Conservation (phyloP, 257 asterid species). For the Leptodermis oblonga region DNA sequence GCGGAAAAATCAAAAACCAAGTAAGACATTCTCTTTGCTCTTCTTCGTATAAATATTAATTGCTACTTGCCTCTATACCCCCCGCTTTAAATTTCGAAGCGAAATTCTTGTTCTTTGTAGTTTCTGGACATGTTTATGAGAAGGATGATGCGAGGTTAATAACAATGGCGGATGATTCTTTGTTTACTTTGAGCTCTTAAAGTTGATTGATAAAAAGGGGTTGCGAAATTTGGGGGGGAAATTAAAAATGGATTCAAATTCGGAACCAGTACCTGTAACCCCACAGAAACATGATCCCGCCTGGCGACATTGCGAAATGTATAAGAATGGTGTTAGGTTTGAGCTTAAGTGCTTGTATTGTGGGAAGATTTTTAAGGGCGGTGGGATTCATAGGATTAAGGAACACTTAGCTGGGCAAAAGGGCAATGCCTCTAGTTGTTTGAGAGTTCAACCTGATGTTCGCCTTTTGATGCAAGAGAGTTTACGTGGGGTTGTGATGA, state of each 20-base stretch:
- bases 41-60: constrained; percentile 1
- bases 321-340: constrained; percentile 68
- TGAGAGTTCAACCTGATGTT: constrained; percentile 80
- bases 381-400: constrained; percentile 96
- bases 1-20: constrained; percentile 18
- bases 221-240: neutral
- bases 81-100: neutral
- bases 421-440: constrained; percentile 94
- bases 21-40: constrained; percentile 36
- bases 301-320: constrained; percentile 97
- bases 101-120: neutral
- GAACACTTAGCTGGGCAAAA: constrained; percentile 95
- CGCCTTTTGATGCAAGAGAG: constrained; percentile 81
- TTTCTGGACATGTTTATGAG: neutral
- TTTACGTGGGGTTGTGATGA: constrained; percentile 64
- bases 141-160: no score
- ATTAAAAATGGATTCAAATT: constrained; percentile 41
- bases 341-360: constrained; percentile 89
- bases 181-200: constrained; percentile 3
- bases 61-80: neutral
- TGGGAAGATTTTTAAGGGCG: constrained; percentile 88
- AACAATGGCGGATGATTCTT: neutral
- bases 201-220: neutral
- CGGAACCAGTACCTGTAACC: constrained; percentile 81
- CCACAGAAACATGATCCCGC: constrained; percentile 97